Evolutionary conservation across 1,139 yeast genomes (phyloP).

Genomic region (Yamadazyma oceani): DNA sequence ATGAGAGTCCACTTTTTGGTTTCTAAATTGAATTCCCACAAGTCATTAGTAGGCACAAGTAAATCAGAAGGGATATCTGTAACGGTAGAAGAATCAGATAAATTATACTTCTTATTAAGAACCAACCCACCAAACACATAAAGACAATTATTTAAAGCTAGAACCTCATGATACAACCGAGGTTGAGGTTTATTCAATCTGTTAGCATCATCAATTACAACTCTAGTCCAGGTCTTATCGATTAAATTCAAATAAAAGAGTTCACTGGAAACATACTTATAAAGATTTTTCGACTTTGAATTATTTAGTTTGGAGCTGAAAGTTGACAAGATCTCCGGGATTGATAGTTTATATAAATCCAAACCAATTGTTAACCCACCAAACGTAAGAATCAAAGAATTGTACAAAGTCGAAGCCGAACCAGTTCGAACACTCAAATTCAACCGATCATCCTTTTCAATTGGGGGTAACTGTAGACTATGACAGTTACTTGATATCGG

Average conservation of each 20-base stretch:
- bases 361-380: conserved; percentile 71
- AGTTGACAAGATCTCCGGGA: conserved; percentile 27
- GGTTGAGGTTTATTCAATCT: conserved; percentile 42
- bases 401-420: conserved; percentile 55
- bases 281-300: conserved; percentile 29
- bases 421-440: conserved; percentile 65
- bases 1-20: conserved; percentile 52
- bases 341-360: conserved; percentile 40
- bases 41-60: conserved; percentile 55
- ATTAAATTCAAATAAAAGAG: conserved; percentile 57
- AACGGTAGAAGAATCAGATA: conserved; percentile 9
- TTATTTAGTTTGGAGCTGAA: conserved; percentile 31
- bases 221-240: conserved; percentile 55
- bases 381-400: conserved; percentile 59
- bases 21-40: conserved; percentile 64
- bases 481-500: conserved; percentile 54
- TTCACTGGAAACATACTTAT: conserved; percentile 55
- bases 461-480: conserved; percentile 46
- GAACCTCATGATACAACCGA: conserved; percentile 59
- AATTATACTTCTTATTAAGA: conserved; percentile 16
- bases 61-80: conserved; percentile 11
- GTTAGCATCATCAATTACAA: conserved; percentile 15
- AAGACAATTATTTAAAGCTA: conserved; percentile 47
- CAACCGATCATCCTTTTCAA: conserved; percentile 44
- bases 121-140: conserved; percentile 65